phyloP scores from a whole-genome alignment of 352 stramenopile genomes.

The Saprolegnia diclina region DNA sequence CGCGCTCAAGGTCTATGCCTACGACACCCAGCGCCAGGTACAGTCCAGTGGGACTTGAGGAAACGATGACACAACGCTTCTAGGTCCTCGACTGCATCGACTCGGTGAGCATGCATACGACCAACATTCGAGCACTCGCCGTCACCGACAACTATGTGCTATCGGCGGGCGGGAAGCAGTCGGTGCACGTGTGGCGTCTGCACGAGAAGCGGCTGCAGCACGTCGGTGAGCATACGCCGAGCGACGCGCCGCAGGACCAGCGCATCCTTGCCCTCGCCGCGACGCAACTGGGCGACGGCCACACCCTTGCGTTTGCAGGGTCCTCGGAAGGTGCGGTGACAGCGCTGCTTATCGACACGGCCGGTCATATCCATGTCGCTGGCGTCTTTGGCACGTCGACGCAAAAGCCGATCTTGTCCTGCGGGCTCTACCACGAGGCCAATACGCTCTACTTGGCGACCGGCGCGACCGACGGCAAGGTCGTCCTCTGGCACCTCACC shows the following conservation, averaged over 20 bases:
- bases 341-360: conserved; percentile 49
- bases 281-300: background rate
- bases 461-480: conserved; percentile 71
- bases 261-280: conserved; percentile 70
- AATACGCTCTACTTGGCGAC: conserved; percentile 48
- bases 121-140: conserved; percentile 60
- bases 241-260: conserved; percentile 63
- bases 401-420: conserved; percentile 76
- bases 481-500: conserved; percentile 65
- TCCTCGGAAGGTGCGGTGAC: conserved; percentile 74
- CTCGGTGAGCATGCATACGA: conserved; percentile 45
- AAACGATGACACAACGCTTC: background rate
- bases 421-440: conserved; percentile 41
- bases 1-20: conserved; percentile 61
- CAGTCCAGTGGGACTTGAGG: background rate
- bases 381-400: conserved; percentile 48
- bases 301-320: conserved; percentile 49
- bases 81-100: conserved; percentile 12
- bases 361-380: conserved; percentile 33
- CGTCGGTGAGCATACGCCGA: conserved; percentile 55
- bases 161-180: conserved; percentile 75
- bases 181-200: conserved; percentile 69
- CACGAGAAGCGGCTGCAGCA: conserved; percentile 34
- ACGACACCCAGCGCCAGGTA: background rate
- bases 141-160: conserved; percentile 36